phyloP scores from a whole-genome alignment of 2,329 filamentous ascomycete genomes.

The Xylaria sp. region DNA sequence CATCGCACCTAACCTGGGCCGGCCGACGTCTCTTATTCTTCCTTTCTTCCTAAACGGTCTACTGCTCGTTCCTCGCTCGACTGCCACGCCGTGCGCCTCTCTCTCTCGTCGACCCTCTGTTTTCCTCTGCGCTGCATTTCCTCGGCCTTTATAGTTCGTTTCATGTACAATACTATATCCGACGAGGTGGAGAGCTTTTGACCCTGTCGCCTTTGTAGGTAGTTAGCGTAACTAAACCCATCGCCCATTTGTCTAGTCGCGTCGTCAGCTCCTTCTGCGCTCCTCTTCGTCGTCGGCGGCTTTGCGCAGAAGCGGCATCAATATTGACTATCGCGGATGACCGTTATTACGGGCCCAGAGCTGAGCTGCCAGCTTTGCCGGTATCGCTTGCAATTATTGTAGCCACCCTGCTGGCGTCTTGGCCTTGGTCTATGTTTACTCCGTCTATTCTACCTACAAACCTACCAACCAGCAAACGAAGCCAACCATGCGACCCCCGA shows the following conservation, averaged over 20 bases:
- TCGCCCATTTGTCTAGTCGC: not conserved
- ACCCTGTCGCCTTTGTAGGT: not conserved
- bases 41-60: constrained; percentile 20
- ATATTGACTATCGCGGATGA: constrained; percentile 41
- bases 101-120: constrained; percentile 1
- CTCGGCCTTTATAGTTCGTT: constrained; percentile 11
- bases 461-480: not conserved
- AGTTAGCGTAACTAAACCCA: constrained; percentile 7
- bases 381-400: constrained; percentile 25
- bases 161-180: constrained; percentile 4
- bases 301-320: constrained; percentile 9
- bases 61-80: not conserved
- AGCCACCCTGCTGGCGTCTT: not conserved
- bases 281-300: not conserved
- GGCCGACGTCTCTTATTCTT: constrained; percentile 7
- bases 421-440: constrained; percentile 11
- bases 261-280: constrained; percentile 15
- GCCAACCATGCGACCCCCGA: constrained; percentile 64
- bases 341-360: constrained; percentile 38
- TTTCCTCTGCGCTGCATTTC: constrained; percentile 14
- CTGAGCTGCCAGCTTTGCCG: constrained; percentile 47
- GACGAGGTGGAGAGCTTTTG: constrained; percentile 17
- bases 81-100: constrained; percentile 11
- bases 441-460: constrained; percentile 5
- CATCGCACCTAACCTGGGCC: constrained; percentile 28